phyloP scores from a whole-genome alignment of 1,284 basidiomycete species.

The Tausonia pullulans region DNA sequence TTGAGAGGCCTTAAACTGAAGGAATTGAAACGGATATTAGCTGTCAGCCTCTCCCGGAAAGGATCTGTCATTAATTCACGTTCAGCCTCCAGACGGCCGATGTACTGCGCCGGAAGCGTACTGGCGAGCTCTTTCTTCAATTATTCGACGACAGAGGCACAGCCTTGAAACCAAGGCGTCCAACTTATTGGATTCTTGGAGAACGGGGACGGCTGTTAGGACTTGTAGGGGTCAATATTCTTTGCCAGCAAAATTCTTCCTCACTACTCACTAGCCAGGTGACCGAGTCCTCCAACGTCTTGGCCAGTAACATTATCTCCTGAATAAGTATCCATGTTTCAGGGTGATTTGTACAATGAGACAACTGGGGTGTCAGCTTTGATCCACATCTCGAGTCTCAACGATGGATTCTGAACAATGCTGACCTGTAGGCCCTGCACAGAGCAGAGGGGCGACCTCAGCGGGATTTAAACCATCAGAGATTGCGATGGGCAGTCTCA shows the following conservation, averaged over 20 bases:
- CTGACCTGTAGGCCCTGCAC: conserved; percentile 26
- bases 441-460: conserved; percentile 37
- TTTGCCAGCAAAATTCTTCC: too few species aligned
- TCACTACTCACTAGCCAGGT: background rate
- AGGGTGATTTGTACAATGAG: conserved; percentile 33
- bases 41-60: too few species aligned
- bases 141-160: conserved; percentile 19
- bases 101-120: conserved; percentile 21
- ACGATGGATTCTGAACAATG: too few species aligned
- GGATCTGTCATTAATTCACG: too few species aligned
- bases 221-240: too few species aligned
- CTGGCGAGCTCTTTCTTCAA: conserved; percentile 21
- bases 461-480: conserved; percentile 31
- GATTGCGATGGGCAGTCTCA: conserved; percentile 29
- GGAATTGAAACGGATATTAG: too few species aligned
- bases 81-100: conserved; percentile 23
- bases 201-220: too few species aligned
- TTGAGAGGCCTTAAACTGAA: too few species aligned
- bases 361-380: background rate
- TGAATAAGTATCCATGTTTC: conserved; percentile 27
- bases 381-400: too few species aligned
- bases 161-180: conserved; percentile 11
- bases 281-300: conserved; percentile 29
- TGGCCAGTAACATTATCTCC: conserved; percentile 34
- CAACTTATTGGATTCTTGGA: conserved; percentile 6